Conservation (phyloP, 2,329 filamentous ascomycete species). For the Colletotrichum costaricense region DNA sequence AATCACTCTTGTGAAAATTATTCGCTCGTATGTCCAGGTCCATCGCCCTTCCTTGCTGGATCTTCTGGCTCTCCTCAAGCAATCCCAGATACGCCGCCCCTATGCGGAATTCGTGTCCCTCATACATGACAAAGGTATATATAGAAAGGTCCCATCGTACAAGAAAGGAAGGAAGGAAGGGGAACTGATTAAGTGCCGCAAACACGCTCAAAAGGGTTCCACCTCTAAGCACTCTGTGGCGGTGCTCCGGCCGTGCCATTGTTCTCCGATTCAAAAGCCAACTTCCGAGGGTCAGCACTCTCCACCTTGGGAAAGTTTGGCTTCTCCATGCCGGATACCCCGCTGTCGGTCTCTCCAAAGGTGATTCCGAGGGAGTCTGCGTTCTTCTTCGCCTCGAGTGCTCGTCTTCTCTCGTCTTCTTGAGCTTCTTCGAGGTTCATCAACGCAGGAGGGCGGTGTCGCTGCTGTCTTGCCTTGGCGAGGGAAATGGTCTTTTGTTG, state of each 20-base stretch:
- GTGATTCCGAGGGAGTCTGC: slow-evolving; percentile 54
- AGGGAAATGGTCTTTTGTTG: slow-evolving; percentile 97
- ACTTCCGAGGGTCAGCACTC: slow-evolving; percentile 40
- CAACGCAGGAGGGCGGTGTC: slow-evolving; percentile 88
- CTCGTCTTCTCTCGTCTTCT: slow-evolving; percentile 42
- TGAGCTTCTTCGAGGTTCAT: slow-evolving; percentile 73
- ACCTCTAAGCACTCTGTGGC: slow-evolving; percentile 45
- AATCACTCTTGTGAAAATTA: slow-evolving; percentile 34
- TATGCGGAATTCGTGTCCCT: slow-evolving; percentile 36
- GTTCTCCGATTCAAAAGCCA: slow-evolving; percentile 42
- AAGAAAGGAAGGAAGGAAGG: slow-evolving; percentile 31
- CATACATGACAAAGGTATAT: slow-evolving; percentile 38
- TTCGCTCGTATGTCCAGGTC: slow-evolving; percentile 33
- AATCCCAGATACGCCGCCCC: slow-evolving; percentile 35
- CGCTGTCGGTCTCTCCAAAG: slow-evolving; percentile 56
- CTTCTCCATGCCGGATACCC: slow-evolving; percentile 56
- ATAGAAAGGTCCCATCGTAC: slow-evolving; percentile 34
- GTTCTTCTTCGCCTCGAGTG: slow-evolving; percentile 41
- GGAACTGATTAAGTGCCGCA: slow-evolving; percentile 2
- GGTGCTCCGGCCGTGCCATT: slow-evolving; percentile 39
- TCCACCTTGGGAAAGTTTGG: slow-evolving; percentile 44
- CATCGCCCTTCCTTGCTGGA: slow-evolving; percentile 17
- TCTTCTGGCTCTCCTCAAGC: slow-evolving; percentile 21
- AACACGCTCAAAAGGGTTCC: background rate
- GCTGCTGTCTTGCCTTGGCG: slow-evolving; percentile 86